Evolutionary conservation across 179 eudicot genomes (phyloP).

Genomic region (Spergularia azorica): DNA sequence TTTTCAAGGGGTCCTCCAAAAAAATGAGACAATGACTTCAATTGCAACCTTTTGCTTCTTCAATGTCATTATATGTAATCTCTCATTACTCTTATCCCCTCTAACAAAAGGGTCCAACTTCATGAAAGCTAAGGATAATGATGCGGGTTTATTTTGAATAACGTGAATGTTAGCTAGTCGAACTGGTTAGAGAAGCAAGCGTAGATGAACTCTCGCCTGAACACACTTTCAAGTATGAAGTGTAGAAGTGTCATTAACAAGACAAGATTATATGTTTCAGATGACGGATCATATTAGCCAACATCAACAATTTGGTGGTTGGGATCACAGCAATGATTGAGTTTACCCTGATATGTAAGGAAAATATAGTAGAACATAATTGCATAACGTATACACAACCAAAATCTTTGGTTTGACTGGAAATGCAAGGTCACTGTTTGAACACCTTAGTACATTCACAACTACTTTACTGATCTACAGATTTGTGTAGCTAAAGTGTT

Average conservation of each 20-base stretch:
- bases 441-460: constrained; percentile 16
- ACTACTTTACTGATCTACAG: constrained; percentile 22
- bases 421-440: background rate
- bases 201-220: too few relatives aligned
- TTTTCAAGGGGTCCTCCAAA: constrained; percentile 3
- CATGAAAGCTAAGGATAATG: background rate
- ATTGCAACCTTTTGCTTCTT: constrained; percentile 16
- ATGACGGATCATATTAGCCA: too few relatives aligned
- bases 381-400: background rate
- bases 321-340: too few relatives aligned
- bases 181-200: too few relatives aligned
- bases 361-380: too few relatives aligned
- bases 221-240: too few relatives aligned
- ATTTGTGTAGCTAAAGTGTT: constrained; percentile 11
- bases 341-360: background rate
- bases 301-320: too few relatives aligned
- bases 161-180: too few relatives aligned
- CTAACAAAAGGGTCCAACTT: constrained; percentile 7
- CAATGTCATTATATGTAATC: constrained; percentile 4
- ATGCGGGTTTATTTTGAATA: too few relatives aligned
- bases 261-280: too few relatives aligned
- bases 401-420: background rate
- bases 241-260: too few relatives aligned
- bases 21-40: constrained; percentile 30
- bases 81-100: constrained; percentile 12